A percentile compares a stretch with the other conserved stretches of the same genome.
Evolutionary conservation across 2,329 filamentous ascomycete genomes (phyloP).

Genomic region (Cercospora brassicicola): DNA sequence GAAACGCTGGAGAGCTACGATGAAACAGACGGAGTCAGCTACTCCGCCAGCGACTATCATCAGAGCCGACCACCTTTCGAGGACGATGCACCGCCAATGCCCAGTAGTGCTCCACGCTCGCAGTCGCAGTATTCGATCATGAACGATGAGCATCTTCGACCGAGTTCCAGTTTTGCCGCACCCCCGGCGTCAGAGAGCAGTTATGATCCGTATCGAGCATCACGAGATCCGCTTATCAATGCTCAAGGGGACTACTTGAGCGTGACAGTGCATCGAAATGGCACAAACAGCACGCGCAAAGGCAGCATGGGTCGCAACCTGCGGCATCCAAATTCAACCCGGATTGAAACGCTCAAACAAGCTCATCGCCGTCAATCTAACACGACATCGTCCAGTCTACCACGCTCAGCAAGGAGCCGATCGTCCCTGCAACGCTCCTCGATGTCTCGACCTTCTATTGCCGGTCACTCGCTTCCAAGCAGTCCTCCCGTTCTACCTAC

Average conservation of each 20-base stretch:
- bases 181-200: constrained; percentile 59
- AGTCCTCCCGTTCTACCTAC: constrained; percentile 47
- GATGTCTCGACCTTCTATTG: constrained; percentile 44
- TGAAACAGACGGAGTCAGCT: constrained; percentile 65
- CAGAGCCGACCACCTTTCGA: constrained; percentile 57
- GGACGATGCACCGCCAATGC: constrained; percentile 40
- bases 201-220: constrained; percentile 82
- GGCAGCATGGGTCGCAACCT: constrained; percentile 41
- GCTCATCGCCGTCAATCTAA: constrained; percentile 24
- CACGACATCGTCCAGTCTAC: constrained; percentile 37
- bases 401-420: constrained; percentile 36
- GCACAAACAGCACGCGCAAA: constrained; percentile 42
- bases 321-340: constrained; percentile 46
- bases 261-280: constrained; percentile 64
- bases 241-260: constrained; percentile 63
- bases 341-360: constrained; percentile 42
- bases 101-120: constrained; percentile 45
- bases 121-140: constrained; percentile 59
- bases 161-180: constrained; percentile 52
- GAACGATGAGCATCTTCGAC: constrained; percentile 54
- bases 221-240: constrained; percentile 52
- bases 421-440: constrained; percentile 40
- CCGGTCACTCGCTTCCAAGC: constrained; percentile 50
- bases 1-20: constrained; percentile 82
- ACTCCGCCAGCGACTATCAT: constrained; percentile 89